These are phyloP conservation scores for Cucurbita ficifolia DNA, from an alignment of 306 rosid genomes.

Conservation along the genomic window DNA sequence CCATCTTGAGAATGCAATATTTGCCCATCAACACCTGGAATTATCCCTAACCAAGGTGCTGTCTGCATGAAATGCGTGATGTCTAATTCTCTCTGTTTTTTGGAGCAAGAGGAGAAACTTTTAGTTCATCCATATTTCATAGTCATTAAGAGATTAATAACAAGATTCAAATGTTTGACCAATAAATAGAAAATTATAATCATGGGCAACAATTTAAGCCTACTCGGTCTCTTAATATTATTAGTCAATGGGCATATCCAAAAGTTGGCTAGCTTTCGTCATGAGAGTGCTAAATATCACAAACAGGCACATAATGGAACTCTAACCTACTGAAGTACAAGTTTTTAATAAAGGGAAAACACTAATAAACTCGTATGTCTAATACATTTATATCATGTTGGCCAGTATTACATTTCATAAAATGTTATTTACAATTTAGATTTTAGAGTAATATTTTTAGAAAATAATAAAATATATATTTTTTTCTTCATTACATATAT, in stretches of 20 bases:
- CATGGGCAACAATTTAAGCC: not conserved
- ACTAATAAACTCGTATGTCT: not conserved
- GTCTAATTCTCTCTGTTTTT: constrained; percentile 75
- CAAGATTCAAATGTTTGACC: not conserved
- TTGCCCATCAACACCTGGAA: constrained; percentile 91
- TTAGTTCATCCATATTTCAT: not conserved
- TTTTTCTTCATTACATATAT: no score
- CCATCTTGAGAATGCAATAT: constrained; percentile 69
- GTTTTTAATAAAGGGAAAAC: not conserved
- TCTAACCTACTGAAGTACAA: not conserved
- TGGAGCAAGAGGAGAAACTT: not conserved
- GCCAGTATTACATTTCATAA: no score
- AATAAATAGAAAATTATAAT: not conserved
- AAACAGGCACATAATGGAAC: not conserved
- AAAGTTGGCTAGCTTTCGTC: not conserved
- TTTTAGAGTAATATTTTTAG: no score
- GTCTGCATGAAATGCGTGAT: constrained; percentile 87
- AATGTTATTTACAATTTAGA: no score
- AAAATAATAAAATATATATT: no score
- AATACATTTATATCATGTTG: not conserved
- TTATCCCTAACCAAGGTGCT: constrained; percentile 92
- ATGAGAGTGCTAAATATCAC: not conserved
- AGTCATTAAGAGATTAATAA: not conserved
- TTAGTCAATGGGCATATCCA: not conserved
- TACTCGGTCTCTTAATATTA: not conserved